A percentile compares a stretch with the other conserved stretches of the same genome.
phyloP scores from a whole-genome alignment of 306 rosid genomes.

The Cicer chorassanicum region DNA sequence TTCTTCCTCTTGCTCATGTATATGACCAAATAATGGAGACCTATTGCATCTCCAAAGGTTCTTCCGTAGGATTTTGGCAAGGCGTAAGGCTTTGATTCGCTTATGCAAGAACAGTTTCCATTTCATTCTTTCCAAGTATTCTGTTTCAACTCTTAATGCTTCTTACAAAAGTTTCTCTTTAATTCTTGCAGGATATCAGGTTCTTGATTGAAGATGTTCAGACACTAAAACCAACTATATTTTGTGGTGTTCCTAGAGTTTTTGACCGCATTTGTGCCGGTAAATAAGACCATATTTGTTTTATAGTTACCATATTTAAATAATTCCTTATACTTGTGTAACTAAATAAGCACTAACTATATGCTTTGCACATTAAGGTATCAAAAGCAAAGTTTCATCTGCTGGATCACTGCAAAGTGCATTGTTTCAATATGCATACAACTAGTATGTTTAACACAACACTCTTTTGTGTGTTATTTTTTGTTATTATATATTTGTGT shows the following conservation, averaged over 20 bases:
- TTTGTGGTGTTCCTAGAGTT: slow-evolving; percentile 95
- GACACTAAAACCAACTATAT: slow-evolving; percentile 74
- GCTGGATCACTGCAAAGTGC: slow-evolving; percentile 66
- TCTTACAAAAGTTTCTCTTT: slow-evolving; percentile 26
- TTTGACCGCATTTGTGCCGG: slow-evolving; percentile 76
- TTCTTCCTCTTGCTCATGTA: slow-evolving; percentile 83
- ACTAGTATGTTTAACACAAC: slow-evolving; percentile 60
- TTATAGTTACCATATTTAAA: not conserved
- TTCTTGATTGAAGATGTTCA: slow-evolving; percentile 84
- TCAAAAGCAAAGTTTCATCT: slow-evolving; percentile 63
- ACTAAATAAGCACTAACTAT: slow-evolving; percentile 15
- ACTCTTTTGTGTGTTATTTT: not conserved
- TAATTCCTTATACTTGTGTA: slow-evolving; percentile 9
- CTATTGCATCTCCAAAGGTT: slow-evolving; percentile 78
- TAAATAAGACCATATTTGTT: slow-evolving; percentile 22
- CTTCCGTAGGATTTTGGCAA: slow-evolving; percentile 57
- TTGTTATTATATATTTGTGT: slow-evolving; percentile 20
- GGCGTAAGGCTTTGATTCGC: slow-evolving; percentile 62
- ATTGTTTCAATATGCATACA: slow-evolving; percentile 77
- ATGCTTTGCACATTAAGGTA: slow-evolving; percentile 54
- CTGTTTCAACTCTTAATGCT: slow-evolving; percentile 41
- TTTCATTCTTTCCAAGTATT: not conserved
- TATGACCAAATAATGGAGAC: slow-evolving; percentile 83
- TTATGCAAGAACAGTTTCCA: not conserved
- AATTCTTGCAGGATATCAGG: slow-evolving; percentile 71